Evolutionary conservation across 2,329 filamentous ascomycete genomes (phyloP).

Genomic region (Monosporascus cannonballus): DNA sequence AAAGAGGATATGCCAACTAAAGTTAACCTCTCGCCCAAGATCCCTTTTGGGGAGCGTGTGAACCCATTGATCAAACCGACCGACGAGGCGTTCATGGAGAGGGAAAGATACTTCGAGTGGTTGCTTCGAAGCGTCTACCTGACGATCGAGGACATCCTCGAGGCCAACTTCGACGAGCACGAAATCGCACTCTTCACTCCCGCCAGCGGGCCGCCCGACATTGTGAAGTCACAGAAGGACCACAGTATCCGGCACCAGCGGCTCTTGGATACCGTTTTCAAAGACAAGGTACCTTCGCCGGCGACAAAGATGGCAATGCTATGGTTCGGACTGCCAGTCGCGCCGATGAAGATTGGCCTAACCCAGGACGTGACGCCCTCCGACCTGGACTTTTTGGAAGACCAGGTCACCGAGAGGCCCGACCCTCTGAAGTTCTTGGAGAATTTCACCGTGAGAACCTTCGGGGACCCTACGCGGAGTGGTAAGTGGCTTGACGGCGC

Average conservation of each 20-base stretch:
- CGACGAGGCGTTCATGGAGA: conserved; percentile 13
- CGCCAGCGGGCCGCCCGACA: conserved; percentile 15
- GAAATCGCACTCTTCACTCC: conserved; percentile 28
- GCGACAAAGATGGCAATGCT: conserved; percentile 39
- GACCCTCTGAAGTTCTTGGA: conserved; percentile 20
- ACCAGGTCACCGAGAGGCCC: background rate
- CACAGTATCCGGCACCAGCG: conserved; percentile 24
- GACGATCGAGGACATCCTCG: conserved; percentile 26
- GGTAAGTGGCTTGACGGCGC: conserved; percentile 2
- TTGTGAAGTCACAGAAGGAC: conserved; percentile 26
- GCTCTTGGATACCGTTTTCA: conserved; percentile 27
- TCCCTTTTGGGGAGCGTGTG: conserved; percentile 14
- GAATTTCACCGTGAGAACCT: conserved; percentile 7
- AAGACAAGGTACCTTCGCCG: conserved; percentile 20
- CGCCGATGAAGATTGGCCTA: conserved; percentile 28
- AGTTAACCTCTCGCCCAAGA: conserved; percentile 6
- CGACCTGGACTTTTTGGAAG: conserved; percentile 9
- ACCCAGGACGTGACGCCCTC: background rate
- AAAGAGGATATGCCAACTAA: background rate
- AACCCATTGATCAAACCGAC: conserved; percentile 12
- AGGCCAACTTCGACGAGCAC: conserved; percentile 26
- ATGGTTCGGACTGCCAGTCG: conserved; percentile 41
- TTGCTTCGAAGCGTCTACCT: conserved; percentile 16
- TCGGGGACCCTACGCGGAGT: conserved; percentile 5
- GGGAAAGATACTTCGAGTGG: conserved; percentile 21